phyloP scores from a whole-genome alignment of 108 stramenopile genomes.

The Skeletonema tropicum region DNA sequence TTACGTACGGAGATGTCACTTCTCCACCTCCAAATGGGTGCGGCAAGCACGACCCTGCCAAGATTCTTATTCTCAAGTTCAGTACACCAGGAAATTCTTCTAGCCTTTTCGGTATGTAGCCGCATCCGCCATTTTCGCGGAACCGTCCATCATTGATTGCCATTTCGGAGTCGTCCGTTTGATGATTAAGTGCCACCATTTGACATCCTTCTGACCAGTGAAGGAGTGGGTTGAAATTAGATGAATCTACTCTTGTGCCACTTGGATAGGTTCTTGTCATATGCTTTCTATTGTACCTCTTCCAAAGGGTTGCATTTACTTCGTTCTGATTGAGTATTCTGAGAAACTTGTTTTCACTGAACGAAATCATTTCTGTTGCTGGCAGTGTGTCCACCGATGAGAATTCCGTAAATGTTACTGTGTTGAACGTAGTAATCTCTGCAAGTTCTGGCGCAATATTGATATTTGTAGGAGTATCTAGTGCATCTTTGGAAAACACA shows the following conservation, averaged over 20 bases:
- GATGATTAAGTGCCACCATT: conserved; percentile 94
- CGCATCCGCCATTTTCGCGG: conserved; percentile 84
- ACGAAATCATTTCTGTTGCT: conserved; percentile 73
- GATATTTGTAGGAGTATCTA: neutral
- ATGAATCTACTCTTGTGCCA: conserved; percentile 83
- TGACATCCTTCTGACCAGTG: conserved; percentile 93
- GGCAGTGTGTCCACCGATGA: conserved; percentile 47
- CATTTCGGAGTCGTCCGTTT: conserved; percentile 76
- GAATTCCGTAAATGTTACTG: conserved; percentile 61
- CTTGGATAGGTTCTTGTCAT: conserved; percentile 91
- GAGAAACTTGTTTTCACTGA: conserved; percentile 67
- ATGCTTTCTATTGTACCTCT: conserved; percentile 47
- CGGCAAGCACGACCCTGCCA: conserved; percentile 75
- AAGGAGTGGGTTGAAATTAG: conserved; percentile 91
- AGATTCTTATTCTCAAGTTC: conserved; percentile 55
- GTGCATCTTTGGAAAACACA: neutral
- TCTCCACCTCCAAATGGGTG: conserved; percentile 85
- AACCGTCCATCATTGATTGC: conserved; percentile 92
- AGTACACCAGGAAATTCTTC: conserved; percentile 19
- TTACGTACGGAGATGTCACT: conserved; percentile 81
- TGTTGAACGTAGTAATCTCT: conserved; percentile 70
- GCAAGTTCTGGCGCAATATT: conserved; percentile 55
- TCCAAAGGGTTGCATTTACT: conserved; percentile 42
- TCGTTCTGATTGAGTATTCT: conserved; percentile 56
- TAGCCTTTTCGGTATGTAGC: conserved; percentile 91